Evolutionary conservation across 148 eudicot species (phyloP).

Genomic region (Agrostemma githago): DNA sequence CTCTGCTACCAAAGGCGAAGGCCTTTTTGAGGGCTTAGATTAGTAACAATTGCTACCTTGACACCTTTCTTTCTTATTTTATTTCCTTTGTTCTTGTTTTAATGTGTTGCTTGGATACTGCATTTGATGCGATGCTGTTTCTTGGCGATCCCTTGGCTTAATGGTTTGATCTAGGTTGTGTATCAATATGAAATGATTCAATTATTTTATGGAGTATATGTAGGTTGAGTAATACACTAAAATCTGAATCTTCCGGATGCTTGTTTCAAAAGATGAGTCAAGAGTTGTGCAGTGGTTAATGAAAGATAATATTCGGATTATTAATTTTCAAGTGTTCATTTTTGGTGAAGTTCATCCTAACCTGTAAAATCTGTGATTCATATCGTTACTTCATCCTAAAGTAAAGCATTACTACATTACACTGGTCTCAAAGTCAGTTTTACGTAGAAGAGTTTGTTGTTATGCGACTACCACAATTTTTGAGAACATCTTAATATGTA

Average conservation of each 20-base stretch:
- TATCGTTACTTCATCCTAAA: background rate
- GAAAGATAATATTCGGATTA: background rate
- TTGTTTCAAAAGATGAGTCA: background rate
- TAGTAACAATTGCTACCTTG: slow-evolving; percentile 44
- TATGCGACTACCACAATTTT: background rate
- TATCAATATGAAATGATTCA: background rate
- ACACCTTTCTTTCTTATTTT: background rate
- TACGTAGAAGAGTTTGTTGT: background rate
- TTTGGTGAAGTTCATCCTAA: slow-evolving; percentile 22
- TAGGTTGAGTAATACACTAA: slow-evolving; percentile 94
- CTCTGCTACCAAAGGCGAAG: slow-evolving; percentile 95
- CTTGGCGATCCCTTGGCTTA: background rate
- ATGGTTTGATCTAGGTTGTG: background rate
- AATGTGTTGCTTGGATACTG: background rate
- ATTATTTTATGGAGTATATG: background rate
- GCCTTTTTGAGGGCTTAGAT: slow-evolving; percentile 94
- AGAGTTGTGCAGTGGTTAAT: slow-evolving; percentile 12
- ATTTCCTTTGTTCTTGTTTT: background rate
- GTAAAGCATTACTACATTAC: background rate
- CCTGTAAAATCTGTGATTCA: slow-evolving; percentile 17
- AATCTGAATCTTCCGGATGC: slow-evolving; percentile 65
- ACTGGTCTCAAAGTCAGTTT: background rate
- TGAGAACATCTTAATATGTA: background rate
- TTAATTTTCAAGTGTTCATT: slow-evolving; percentile 14
- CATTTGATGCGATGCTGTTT: background rate